These are phyloP conservation scores for Anthracocystis setariae DNA, from an alignment of 1,284 basidiomycete genomes.

Conservation along the genomic window DNA sequence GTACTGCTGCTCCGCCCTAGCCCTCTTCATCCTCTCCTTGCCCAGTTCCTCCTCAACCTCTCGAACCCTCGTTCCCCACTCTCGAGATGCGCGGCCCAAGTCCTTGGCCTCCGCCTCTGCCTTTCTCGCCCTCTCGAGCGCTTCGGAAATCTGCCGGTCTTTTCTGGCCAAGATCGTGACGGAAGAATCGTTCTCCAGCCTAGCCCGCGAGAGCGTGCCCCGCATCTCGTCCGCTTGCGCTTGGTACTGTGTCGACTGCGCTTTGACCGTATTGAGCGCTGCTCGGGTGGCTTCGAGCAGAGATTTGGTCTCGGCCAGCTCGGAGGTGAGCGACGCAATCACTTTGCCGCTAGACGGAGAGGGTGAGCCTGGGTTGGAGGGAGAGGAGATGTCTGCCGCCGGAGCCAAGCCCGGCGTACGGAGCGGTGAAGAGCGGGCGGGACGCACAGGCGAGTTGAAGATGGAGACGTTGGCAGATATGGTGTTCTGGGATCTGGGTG, in stretches of 20 bases:
- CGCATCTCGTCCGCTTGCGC: slow-evolving; percentile 85
- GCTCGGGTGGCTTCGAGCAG: slow-evolving; percentile 82
- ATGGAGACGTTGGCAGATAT: not conserved
- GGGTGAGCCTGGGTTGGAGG: not conserved
- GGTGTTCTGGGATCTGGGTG: slow-evolving; percentile 1
- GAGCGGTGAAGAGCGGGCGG: not conserved
- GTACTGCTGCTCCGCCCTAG: slow-evolving; percentile 50
- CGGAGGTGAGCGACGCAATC: slow-evolving; percentile 47
- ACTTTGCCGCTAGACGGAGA: slow-evolving; percentile 27
- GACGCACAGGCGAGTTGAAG: not conserved
- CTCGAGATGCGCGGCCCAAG: slow-evolving; percentile 52
- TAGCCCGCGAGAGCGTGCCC: slow-evolving; percentile 79
- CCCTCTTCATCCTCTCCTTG: slow-evolving; percentile 46
- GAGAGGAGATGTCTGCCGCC: slow-evolving; percentile 2
- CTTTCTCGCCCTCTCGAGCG: slow-evolving; percentile 61
- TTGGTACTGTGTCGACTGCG: slow-evolving; percentile 78
- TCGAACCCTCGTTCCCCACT: slow-evolving; percentile 61
- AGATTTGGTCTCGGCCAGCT: slow-evolving; percentile 24
- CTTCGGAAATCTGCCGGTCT: slow-evolving; percentile 81
- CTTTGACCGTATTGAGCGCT: slow-evolving; percentile 79
- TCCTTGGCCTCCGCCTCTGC: slow-evolving; percentile 65
- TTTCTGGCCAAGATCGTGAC: slow-evolving; percentile 86
- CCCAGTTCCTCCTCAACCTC: slow-evolving; percentile 55
- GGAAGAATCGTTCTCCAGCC: slow-evolving; percentile 83
- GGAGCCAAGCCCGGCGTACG: slow-evolving; percentile 2